These are phyloP conservation scores for Crithidia mellificae DNA, from an alignment of 208 protist species.

Conservation along the genomic window DNA sequence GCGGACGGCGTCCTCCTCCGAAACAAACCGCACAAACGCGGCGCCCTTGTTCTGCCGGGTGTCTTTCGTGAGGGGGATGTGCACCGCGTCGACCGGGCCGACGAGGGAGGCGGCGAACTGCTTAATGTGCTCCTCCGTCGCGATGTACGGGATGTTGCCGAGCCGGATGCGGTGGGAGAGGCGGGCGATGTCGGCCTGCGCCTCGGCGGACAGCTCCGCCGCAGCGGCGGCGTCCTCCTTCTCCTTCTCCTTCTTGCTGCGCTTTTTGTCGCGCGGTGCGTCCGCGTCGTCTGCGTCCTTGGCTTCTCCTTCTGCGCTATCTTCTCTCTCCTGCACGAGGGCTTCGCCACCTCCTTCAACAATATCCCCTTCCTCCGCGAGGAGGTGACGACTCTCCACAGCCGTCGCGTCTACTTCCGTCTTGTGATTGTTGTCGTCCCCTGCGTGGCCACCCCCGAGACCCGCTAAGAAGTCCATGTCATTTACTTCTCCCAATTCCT, in stretches of 20 bases:
- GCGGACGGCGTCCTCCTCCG: constrained; percentile 82
- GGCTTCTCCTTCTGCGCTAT: too few species aligned
- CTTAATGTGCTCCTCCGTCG: constrained; percentile 94
- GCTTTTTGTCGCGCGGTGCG: not conserved
- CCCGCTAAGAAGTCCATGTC: constrained; percentile 83
- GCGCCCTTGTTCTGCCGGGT: constrained; percentile 93
- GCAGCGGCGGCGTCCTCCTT: constrained; percentile 5
- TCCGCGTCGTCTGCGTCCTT: too few species aligned
- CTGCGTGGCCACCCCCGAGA: constrained; percentile 10
- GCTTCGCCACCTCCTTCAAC: too few species aligned
- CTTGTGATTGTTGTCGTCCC: constrained; percentile 5
- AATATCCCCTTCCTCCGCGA: too few species aligned
- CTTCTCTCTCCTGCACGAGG: too few species aligned
- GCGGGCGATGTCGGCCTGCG: constrained; percentile 51
- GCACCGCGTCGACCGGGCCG: constrained; percentile 89
- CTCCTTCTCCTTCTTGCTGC: not conserved
- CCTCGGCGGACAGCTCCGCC: constrained; percentile 6
- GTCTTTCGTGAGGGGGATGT: constrained; percentile 94
- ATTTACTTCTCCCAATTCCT: constrained; percentile 64
- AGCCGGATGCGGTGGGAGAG: constrained; percentile 93
- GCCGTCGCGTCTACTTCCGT: not conserved
- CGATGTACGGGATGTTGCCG: constrained; percentile 95
- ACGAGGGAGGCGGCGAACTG: constrained; percentile 86
- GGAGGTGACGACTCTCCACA: too few species aligned
- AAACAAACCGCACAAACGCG: constrained; percentile 91